Conservation (phyloP, 2,329 filamentous ascomycete genomes). For the Fusarium sambucinum region DNA sequence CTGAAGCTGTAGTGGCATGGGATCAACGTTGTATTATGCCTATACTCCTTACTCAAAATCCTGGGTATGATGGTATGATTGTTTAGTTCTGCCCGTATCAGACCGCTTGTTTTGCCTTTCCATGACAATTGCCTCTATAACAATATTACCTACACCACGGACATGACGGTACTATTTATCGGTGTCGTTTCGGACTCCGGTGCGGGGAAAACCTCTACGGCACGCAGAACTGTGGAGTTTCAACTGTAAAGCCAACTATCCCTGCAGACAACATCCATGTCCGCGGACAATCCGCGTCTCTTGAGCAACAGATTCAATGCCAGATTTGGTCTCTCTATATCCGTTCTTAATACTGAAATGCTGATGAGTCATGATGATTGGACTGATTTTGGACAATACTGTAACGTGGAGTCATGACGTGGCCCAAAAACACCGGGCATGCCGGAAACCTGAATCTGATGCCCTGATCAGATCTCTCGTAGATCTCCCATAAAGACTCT, state of each 20-base stretch:
- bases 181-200: not conserved
- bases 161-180: not conserved
- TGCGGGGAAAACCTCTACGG: too few relatives aligned
- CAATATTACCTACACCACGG: rapidly evolving
- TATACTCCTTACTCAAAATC: not conserved
- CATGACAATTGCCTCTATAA: too few relatives aligned
- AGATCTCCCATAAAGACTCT: not conserved
- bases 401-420: not conserved
- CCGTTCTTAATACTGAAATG: not conserved
- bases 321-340: not conserved
- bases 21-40: not conserved
- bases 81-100: too few relatives aligned
- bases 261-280: not conserved
- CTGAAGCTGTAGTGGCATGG: not conserved
- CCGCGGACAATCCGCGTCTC: not conserved
- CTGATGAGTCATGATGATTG: not conserved
- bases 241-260: not conserved
- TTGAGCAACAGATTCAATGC: not conserved
- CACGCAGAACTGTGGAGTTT: not conserved
- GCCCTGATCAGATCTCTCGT: not conserved
- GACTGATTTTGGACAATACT: too few relatives aligned
- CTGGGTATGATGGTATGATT: not conserved
- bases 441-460: not conserved
- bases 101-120: not conserved
- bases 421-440: not conserved